A percentile compares a stretch with the other conserved stretches of the same genome.
Evolutionary conservation across 1,139 yeast species (phyloP).

Genomic region (Blastobotrys persicus): DNA sequence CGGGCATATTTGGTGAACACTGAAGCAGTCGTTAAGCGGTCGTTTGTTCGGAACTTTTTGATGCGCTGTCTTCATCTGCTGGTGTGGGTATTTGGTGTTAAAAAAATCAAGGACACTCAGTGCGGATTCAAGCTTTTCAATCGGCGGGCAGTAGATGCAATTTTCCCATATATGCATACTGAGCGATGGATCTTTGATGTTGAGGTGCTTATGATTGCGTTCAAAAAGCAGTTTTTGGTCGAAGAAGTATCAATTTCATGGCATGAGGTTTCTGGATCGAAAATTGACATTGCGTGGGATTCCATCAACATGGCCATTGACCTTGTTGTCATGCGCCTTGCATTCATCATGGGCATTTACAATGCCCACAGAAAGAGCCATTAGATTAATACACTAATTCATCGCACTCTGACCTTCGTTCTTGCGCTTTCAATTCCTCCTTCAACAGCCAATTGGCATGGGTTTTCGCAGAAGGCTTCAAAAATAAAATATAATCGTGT

Average conservation of each 20-base stretch:
- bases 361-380: slow-evolving; percentile 28
- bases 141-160: slow-evolving; percentile 55
- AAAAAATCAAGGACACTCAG: slow-evolving; percentile 86
- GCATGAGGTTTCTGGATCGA: slow-evolving; percentile 97
- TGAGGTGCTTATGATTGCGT: slow-evolving; percentile 79
- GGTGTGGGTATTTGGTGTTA: slow-evolving; percentile 83
- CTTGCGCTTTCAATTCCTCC: no score
- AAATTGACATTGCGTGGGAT: slow-evolving; percentile 88
- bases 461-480: no score
- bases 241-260: slow-evolving; percentile 85
- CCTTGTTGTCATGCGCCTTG: slow-evolving; percentile 83
- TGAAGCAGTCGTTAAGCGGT: slow-evolving; percentile 92
- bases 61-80: slow-evolving; percentile 91
- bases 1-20: slow-evolving; percentile 96
- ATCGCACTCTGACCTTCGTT: no score
- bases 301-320: slow-evolving; percentile 95
- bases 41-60: slow-evolving; percentile 80
- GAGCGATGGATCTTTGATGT: slow-evolving; percentile 99
- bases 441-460: no score
- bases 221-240: slow-evolving; percentile 62
- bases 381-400: neutral
- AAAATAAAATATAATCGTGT: no score
- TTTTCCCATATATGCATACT: slow-evolving; percentile 91
- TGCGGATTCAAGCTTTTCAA: slow-evolving; percentile 96
- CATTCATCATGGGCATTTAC: slow-evolving; percentile 82